Evolutionary conservation across 139 green algal species (phyloP), one percentile per base, ranked within the genome.

Genomic region (Pleodorina starrii): DNA sequence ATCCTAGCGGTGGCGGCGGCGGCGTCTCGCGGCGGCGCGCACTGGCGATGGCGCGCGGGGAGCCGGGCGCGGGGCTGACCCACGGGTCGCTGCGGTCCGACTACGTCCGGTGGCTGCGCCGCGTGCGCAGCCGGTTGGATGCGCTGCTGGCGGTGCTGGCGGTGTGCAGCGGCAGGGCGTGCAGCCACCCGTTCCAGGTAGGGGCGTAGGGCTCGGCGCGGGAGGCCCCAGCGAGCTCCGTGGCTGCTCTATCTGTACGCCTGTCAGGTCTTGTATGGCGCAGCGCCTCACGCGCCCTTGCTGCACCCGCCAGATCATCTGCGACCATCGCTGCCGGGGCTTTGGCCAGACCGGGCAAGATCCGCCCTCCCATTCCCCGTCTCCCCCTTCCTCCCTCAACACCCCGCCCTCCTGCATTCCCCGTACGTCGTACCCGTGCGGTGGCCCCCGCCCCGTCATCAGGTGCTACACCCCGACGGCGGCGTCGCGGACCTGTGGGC

Each of bases 121-220:
- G 83, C 29, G 0, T 89, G 23, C 83, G 83, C 4, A 27, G 46
- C 5, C 83, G 83, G 25, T 68, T 89, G 68, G 68, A 80, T 40
- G 83, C 68, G 83, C 35, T 89, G 68, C 12, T 81, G 68, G 83
- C 83, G 35, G 83, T 89, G 35, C 68, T 89, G 83, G 83, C 83
- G 66, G 83, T 89, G 83, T 89, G 83, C 32, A 19, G 43, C 5
- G 83, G 83, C 6, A 16, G 9, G 7, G 25, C 35, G 19, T 46
- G 35, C 35, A 38, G 46, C 83, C 71, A 78, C 54, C 40, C 82
- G 0, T 88, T 88, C 66, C 40, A 88, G 82, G 82, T 87, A 36
- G n/a, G 78, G 9, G 21, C 25, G 27, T 43, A 12, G n/a, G 63
- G 36, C 71, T 35, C 4, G 38, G 36, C 50, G 17, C 14, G 50